Evolutionary conservation across 2,329 filamentous ascomycete genomes (phyloP).

Genomic region (Ophiocordyceps polyrhachis-furcata): DNA sequence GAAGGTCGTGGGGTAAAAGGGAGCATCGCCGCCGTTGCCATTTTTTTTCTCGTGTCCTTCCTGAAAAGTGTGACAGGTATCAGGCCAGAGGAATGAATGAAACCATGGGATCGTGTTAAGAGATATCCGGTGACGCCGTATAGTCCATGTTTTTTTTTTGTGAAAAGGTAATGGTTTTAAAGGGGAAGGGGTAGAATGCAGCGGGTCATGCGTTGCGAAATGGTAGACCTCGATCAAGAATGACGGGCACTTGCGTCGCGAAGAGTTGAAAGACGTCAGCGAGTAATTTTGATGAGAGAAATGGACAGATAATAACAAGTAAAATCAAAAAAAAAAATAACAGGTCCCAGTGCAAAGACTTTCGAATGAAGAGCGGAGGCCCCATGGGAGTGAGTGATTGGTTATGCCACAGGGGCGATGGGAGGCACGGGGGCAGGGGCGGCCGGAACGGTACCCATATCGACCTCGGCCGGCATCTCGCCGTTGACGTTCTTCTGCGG

Average conservation of each 20-base stretch:
- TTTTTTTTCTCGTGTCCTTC: not conserved
- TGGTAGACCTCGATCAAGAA: slow-evolving; percentile 13
- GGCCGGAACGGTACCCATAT: slow-evolving; percentile 21
- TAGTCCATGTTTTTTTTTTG: slow-evolving; percentile 7
- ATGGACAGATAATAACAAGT: not conserved
- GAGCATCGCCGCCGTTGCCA: not conserved
- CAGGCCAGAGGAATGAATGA: slow-evolving; percentile 3
- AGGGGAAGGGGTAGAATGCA: slow-evolving; percentile 4
- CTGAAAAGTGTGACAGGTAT: not conserved
- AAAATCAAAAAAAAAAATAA: not conserved
- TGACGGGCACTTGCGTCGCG: slow-evolving; percentile 1
- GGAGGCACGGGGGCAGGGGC: slow-evolving; percentile 28
- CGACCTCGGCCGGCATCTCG: slow-evolving; percentile 27
- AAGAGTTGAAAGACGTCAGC: not conserved
- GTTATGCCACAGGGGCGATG: slow-evolving; percentile 21
- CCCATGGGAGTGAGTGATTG: not conserved
- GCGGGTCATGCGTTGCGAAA: slow-evolving; percentile 11
- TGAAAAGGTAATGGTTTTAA: too few species aligned
- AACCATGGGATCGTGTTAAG: slow-evolving; percentile 4
- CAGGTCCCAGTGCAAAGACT: not conserved
- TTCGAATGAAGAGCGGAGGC: not conserved
- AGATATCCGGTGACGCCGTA: slow-evolving; percentile 13
- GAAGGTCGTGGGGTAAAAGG: not conserved
- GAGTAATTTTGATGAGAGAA: not conserved
- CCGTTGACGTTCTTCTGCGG: slow-evolving; percentile 46